phyloP scores from a whole-genome alignment of 129 eudicot genomes.

The Lonicera japonica region DNA sequence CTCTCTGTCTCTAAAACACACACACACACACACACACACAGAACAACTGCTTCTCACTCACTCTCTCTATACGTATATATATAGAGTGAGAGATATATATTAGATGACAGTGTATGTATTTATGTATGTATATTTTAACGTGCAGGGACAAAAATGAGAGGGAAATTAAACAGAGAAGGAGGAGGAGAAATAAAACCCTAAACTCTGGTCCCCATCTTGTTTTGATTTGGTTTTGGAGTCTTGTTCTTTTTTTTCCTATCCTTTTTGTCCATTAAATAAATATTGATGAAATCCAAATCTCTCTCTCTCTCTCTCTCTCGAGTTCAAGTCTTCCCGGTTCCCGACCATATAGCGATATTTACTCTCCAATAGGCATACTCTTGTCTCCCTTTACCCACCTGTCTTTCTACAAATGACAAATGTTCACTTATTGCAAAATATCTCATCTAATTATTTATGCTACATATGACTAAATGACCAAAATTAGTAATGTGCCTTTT shows the following conservation, averaged over 20 bases:
- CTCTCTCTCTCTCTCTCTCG: too few species aligned
- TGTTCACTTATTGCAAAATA: too few species aligned
- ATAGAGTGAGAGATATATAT: too few species aligned
- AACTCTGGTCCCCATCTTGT: neutral
- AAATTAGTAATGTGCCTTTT: too few species aligned
- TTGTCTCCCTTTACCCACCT: neutral
- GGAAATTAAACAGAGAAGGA: neutral
- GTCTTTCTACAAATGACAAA: too few species aligned
- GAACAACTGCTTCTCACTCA: slow-evolving; percentile 9
- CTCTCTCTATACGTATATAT: neutral
- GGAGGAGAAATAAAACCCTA: neutral
- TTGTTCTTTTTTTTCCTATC: neutral
- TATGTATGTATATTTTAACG: neutral
- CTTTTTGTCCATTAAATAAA: neutral
- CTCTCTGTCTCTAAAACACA: slow-evolving; percentile 10
- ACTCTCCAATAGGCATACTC: too few species aligned
- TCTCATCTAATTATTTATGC: too few species aligned
- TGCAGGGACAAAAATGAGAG: neutral
- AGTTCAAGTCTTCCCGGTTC: neutral
- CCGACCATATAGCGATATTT: neutral
- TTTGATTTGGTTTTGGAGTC: too few species aligned
- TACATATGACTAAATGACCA: too few species aligned
- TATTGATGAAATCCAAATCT: too few species aligned
- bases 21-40: neutral
- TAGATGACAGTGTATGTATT: neutral